Base-by-base conservation (phyloP, 1,139 yeast species). In the Debaryomyces coudertii region DNA sequence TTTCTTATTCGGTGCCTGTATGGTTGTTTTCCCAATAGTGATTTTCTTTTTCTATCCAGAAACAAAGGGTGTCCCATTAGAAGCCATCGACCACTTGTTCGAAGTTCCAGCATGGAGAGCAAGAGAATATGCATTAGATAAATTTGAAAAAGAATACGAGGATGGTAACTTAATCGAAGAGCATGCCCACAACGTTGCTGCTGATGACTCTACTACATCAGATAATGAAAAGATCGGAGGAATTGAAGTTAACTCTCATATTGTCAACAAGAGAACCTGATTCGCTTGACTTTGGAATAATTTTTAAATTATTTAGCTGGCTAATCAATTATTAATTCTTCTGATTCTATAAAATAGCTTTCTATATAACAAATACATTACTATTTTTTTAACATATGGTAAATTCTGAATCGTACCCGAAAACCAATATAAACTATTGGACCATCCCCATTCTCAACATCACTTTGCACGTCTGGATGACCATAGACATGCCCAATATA, bases 41-140 rank as follows among this genome's bases (percentile, higher is more conserved):
- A 62, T 69, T 29, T 63, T 56, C 52, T 63, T 72, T 41, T 56
- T 75, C 9, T 71, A 73, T 48, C 80, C 80, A 7, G 80, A 76
- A 55, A 73, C 80, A 6, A 72, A 69, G 55, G 70, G 69, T 42
- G 67, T 75, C 18, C 76, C 79, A 9, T 59, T 73, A 47, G 77
- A 73, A 50, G 74, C 73, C 42, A 66, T 73, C 35, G 79, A 72
- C 47, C 56, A 66, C 36, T 55, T 76, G 44, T 76, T 76, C 48
- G 71, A 69, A 49, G 67, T 65, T 7, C 64, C 66, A 1, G 68
- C 71, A 2, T 63, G 68, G 66, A 57, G 54, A 43, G 68, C 69
- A 7, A 58, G 60, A 44, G 44, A 50, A 11, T 53, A 61, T 44
- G 68, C 67, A 1, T 42, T 65, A 52, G 45, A 45, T 30, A 54